Conservation (phyloP, 371 early-diverging fungal genomes). For the Haplosporangium sp. region DNA sequence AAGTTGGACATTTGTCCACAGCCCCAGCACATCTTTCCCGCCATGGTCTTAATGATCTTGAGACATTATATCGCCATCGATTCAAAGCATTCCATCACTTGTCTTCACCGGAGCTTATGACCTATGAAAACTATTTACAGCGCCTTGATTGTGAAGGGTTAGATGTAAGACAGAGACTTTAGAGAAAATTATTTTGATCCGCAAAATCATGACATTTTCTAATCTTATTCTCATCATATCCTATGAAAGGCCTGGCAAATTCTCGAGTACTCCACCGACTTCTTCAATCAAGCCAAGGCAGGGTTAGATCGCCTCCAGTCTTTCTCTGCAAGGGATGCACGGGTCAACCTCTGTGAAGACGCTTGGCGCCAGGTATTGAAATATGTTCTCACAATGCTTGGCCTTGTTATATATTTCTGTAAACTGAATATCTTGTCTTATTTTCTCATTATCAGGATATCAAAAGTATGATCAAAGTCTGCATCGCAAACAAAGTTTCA, state of each 20-base stretch:
- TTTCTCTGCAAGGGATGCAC: constrained; percentile 40
- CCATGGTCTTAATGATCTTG: constrained; percentile 65
- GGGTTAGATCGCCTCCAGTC: constrained; percentile 47
- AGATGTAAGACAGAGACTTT: constrained; percentile 9
- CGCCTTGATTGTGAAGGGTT: constrained; percentile 46
- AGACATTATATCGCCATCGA: constrained; percentile 69
- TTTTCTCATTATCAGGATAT: constrained; percentile 50
- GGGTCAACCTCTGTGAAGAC: constrained; percentile 61
- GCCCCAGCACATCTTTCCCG: constrained; percentile 49
- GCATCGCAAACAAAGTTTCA: constrained; percentile 58
- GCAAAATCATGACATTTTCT: background rate
- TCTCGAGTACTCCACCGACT: constrained; percentile 38
- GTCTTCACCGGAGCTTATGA: constrained; percentile 61
- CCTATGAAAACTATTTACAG: constrained; percentile 55
- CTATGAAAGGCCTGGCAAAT: constrained; percentile 35
- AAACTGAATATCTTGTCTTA: background rate
- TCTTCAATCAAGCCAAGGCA: constrained; percentile 53
- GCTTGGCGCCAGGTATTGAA: constrained; percentile 57
- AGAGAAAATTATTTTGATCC: background rate
- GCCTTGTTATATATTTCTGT: background rate
- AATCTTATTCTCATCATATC: too few relatives aligned
- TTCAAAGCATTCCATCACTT: constrained; percentile 67
- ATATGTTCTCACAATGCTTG: too few relatives aligned
- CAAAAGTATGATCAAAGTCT: constrained; percentile 57
- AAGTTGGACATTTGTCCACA: constrained; percentile 58